A percentile compares a stretch with the other conserved stretches of the same genome.
Evolutionary conservation across 2,329 filamentous ascomycete genomes (phyloP).

Genomic region (Didymella sp.): DNA sequence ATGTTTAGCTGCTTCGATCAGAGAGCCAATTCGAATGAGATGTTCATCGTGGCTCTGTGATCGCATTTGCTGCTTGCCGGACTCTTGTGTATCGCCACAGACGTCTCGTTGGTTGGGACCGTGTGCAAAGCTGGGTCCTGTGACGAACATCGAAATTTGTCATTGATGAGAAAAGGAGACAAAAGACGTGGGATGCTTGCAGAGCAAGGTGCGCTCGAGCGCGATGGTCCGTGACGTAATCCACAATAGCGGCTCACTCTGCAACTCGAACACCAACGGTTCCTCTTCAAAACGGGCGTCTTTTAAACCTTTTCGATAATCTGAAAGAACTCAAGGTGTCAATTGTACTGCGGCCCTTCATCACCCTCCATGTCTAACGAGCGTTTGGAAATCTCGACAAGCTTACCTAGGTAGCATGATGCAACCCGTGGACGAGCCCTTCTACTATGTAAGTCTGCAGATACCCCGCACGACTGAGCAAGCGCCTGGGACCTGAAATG

Average conservation of each 20-base stretch:
- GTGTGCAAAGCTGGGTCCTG: not conserved
- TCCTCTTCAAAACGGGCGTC: not conserved
- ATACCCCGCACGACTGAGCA: not conserved
- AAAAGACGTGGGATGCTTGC: not conserved
- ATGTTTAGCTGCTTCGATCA: not conserved
- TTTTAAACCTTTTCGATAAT: too few relatives aligned
- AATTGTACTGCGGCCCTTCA: not conserved
- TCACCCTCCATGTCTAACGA: too few relatives aligned
- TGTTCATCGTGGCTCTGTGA: not conserved
- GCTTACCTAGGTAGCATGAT: too few relatives aligned
- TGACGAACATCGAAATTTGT: not conserved
- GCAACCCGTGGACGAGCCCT: too few relatives aligned
- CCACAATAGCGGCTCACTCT: not conserved
- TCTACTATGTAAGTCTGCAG: too few relatives aligned
- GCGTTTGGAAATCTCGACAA: too few relatives aligned
- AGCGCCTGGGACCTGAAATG: not conserved
- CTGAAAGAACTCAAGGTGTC: not conserved
- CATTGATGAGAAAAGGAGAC: not conserved
- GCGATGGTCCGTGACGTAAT: not conserved
- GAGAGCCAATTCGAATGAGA: not conserved
- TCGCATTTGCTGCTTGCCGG: not conserved
- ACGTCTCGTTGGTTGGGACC: not conserved
- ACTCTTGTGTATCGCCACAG: not conserved
- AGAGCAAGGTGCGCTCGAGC: not conserved
- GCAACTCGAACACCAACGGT: not conserved